A percentile compares a stretch with the other conserved stretches of the same genome.
These are phyloP conservation scores for Tolypocladium sp. DNA, from an alignment of 2,329 filamentous ascomycete species.

Conservation along the genomic window DNA sequence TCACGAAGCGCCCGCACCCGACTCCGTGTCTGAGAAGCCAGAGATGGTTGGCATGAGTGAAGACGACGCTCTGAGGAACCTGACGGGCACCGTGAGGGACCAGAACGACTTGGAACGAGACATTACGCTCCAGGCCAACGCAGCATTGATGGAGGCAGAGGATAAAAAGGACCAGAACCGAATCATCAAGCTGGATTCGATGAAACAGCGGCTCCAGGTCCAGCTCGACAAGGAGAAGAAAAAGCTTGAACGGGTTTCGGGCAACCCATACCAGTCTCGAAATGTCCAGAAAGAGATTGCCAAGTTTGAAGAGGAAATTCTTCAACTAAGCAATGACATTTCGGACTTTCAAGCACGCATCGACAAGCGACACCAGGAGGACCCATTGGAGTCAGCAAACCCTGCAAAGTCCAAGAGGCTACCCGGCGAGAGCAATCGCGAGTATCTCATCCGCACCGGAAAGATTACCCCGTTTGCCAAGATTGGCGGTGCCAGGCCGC, in stretches of 20 bases:
- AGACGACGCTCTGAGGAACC: constrained; percentile 47
- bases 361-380: constrained; percentile 57
- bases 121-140: constrained; percentile 57
- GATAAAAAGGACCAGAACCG: constrained; percentile 54
- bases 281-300: constrained; percentile 58
- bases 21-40: constrained; percentile 1
- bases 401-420: constrained; percentile 48
- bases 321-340: constrained; percentile 61
- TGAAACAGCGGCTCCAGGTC: constrained; percentile 48
- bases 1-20: constrained; percentile 9
- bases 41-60: constrained; percentile 38
- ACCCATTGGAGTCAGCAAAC: constrained; percentile 30
- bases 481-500: constrained; percentile 54
- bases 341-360: constrained; percentile 75
- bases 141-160: constrained; percentile 50
- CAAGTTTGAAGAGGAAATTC: constrained; percentile 55
- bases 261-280: constrained; percentile 40
- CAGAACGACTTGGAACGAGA: constrained; percentile 88
- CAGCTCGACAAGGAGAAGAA: constrained; percentile 52
- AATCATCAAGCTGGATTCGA: constrained; percentile 48
- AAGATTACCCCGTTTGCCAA: constrained; percentile 96
- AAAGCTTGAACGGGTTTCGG: constrained; percentile 31
- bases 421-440: constrained; percentile 73
- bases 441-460: constrained; percentile 88
- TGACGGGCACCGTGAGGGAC: constrained; percentile 65